A percentile compares a stretch with the other conserved stretches of the same genome.
These are phyloP conservation scores for Roridomyces roridus DNA, from an alignment of 768 basidiomycete species.

Conservation along the genomic window DNA sequence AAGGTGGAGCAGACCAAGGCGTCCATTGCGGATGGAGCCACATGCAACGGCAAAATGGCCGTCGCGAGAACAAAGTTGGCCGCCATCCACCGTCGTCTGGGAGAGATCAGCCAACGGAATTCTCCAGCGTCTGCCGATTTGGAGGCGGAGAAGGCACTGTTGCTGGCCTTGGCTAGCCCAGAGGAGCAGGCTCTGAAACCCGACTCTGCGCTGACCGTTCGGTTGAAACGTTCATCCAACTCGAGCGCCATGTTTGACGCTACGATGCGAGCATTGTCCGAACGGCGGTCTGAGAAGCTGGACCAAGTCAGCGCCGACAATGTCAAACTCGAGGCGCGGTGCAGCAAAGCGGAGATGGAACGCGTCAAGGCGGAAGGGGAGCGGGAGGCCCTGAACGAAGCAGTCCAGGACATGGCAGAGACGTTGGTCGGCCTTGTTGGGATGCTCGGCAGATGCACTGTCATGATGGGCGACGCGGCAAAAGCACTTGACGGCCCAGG, in stretches of 20 bases:
- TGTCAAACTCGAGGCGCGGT: slow-evolving; percentile 71
- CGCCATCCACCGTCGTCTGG: slow-evolving; percentile 66
- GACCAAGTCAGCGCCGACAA: slow-evolving; percentile 75
- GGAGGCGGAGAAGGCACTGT: slow-evolving; percentile 74
- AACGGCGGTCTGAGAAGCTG: slow-evolving; percentile 78
- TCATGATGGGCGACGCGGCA: slow-evolving; percentile 68
- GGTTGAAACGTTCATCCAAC: slow-evolving; percentile 74
- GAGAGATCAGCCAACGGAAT: slow-evolving; percentile 55
- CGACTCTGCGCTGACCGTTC: slow-evolving; percentile 61
- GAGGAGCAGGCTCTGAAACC: slow-evolving; percentile 73
- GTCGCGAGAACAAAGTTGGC: slow-evolving; percentile 74
- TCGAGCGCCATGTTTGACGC: slow-evolving; percentile 85
- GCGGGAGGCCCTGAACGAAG: slow-evolving; percentile 64
- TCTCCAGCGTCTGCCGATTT: slow-evolving; percentile 57
- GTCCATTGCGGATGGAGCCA: slow-evolving; percentile 78
- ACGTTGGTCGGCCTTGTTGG: slow-evolving; percentile 76
- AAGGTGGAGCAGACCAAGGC: slow-evolving; percentile 76
- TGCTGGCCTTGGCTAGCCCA: slow-evolving; percentile 68
- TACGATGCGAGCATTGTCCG: slow-evolving; percentile 81
- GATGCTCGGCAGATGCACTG: slow-evolving; percentile 80
- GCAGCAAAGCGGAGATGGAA: slow-evolving; percentile 75
- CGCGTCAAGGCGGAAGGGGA: slow-evolving; percentile 68
- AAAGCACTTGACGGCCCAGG: slow-evolving; percentile 38
- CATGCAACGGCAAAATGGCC: slow-evolving; percentile 71
- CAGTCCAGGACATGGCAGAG: slow-evolving; percentile 68